phyloP scores from a whole-genome alignment of 192 early-diverging fungal genomes.

The Coemansia sp. region DNA sequence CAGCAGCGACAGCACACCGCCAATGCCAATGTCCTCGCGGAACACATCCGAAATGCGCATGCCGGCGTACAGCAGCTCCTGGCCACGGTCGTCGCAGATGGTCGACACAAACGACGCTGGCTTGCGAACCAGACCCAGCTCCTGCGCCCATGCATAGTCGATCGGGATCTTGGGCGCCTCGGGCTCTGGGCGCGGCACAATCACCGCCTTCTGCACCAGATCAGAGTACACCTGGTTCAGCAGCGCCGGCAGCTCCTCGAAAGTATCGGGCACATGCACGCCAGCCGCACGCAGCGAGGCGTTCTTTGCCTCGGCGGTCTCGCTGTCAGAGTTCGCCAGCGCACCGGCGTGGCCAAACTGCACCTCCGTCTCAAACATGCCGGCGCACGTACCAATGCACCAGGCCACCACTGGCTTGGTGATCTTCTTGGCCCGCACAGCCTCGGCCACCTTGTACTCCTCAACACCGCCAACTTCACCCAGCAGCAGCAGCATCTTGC shows the following conservation, averaged over 20 bases:
- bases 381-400: constrained; percentile 99
- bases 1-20: constrained; percentile 92
- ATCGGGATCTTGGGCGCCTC: constrained; percentile 97
- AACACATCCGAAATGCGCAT: constrained; percentile 99
- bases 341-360: constrained; percentile 99
- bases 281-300: constrained; percentile 78
- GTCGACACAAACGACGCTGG: constrained; percentile 98
- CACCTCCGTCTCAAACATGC: constrained; percentile 98
- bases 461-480: constrained; percentile 99
- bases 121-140: constrained; percentile 96
- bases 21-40: constrained; percentile 98
- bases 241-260: constrained; percentile 87
- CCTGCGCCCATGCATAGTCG: constrained; percentile 99
- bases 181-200: constrained; percentile 79
- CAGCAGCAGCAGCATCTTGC: constrained; percentile 92
- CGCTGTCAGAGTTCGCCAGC: constrained; percentile 91
- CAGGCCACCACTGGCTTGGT: constrained; percentile 99
- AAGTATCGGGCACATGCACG: constrained; percentile 90
- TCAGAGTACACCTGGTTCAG: constrained; percentile 75
- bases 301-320: constrained; percentile 98
- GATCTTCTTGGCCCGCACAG: constrained; percentile 83
- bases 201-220: constrained; percentile 69
- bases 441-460: constrained; percentile 93
- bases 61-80: constrained; percentile 97
- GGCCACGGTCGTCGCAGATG: constrained; percentile 98